Evolutionary conservation across 306 rosid genomes (phyloP).

Genomic region (Sphenostylis stenocarpa): DNA sequence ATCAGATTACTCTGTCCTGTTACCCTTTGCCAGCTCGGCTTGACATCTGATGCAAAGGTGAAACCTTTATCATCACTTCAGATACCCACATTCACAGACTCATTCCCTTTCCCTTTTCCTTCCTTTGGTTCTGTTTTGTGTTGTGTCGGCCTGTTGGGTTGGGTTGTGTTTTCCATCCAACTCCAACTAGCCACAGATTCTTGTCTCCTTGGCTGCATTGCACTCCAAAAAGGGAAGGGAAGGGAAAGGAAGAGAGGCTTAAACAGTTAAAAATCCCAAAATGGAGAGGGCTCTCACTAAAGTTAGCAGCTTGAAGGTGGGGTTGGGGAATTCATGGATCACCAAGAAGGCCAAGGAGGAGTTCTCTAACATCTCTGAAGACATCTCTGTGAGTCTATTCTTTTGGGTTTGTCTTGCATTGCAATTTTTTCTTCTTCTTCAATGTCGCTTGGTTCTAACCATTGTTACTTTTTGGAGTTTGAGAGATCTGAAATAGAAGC

Average conservation of each 20-base stretch:
- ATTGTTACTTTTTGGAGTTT: constrained; percentile 19
- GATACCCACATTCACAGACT: neutral
- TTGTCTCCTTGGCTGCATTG: constrained; percentile 14
- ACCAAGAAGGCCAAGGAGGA: constrained; percentile 92
- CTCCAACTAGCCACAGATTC: constrained; percentile 6
- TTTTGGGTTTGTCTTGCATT: constrained; percentile 11
- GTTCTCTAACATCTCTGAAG: constrained; percentile 72
- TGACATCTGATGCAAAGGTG: constrained; percentile 28
- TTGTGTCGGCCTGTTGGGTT: neutral
- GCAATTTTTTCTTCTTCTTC: constrained; percentile 1
- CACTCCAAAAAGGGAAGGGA: constrained; percentile 19
- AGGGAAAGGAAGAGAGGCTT: neutral
- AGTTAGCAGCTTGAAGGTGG: constrained; percentile 79
- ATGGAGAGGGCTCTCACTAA: constrained; percentile 96
- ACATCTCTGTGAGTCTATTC: constrained; percentile 60
- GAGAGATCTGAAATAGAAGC: constrained; percentile 47
- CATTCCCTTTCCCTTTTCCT: neutral
- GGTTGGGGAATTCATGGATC: constrained; percentile 73
- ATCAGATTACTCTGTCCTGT: constrained; percentile 48
- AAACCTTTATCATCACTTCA: constrained; percentile 24
- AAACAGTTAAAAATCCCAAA: neutral
- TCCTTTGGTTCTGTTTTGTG: neutral
- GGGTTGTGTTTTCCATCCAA: neutral
- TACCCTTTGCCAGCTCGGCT: constrained; percentile 46
- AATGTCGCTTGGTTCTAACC: constrained; percentile 38